Conservation (phyloP, 768 basidiomycete species). For the Panellus pusillus region DNA sequence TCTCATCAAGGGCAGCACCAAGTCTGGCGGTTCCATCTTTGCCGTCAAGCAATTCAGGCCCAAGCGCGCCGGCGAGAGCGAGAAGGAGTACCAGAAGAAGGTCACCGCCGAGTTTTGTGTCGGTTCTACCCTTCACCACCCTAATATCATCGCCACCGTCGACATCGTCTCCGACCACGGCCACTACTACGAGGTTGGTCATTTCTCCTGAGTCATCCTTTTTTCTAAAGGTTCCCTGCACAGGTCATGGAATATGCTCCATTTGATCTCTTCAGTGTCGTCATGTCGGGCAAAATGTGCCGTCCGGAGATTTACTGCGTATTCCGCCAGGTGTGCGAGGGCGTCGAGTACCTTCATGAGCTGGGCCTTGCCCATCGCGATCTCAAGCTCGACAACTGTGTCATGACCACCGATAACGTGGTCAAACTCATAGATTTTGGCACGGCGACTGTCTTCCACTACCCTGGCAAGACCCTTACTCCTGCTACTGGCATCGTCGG, state of each 20-base stretch:
- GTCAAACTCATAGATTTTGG: slow-evolving; percentile 99
- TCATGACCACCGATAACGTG: slow-evolving; percentile 93
- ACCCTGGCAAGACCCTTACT: slow-evolving; percentile 83
- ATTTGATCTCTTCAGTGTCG: slow-evolving; percentile 96
- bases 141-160: slow-evolving; percentile 96
- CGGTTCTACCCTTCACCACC: slow-evolving; percentile 89
- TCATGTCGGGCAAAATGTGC: slow-evolving; percentile 99
- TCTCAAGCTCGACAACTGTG: slow-evolving; percentile 99
- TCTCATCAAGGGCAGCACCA: slow-evolving; percentile 83
- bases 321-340: slow-evolving; percentile 97
- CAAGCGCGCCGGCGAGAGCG: slow-evolving; percentile 82
- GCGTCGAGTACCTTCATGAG: slow-evolving; percentile 96
- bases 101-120: slow-evolving; percentile 99
- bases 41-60: slow-evolving; percentile 98
- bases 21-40: slow-evolving; percentile 82
- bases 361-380: slow-evolving; percentile 98
- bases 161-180: slow-evolving; percentile 98
- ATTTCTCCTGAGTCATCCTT: slow-evolving; percentile 16
- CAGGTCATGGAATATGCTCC: slow-evolving; percentile 99
- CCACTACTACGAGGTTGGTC: slow-evolving; percentile 92
- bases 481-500: slow-evolving; percentile 92
- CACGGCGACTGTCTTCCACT: slow-evolving; percentile 99
- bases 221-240: slow-evolving; percentile 14
- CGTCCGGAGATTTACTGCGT: slow-evolving; percentile 99
- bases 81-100: slow-evolving; percentile 99